Base-by-base conservation (phyloP, 768 basidiomycete species). In the Mycena indigotica region DNA sequence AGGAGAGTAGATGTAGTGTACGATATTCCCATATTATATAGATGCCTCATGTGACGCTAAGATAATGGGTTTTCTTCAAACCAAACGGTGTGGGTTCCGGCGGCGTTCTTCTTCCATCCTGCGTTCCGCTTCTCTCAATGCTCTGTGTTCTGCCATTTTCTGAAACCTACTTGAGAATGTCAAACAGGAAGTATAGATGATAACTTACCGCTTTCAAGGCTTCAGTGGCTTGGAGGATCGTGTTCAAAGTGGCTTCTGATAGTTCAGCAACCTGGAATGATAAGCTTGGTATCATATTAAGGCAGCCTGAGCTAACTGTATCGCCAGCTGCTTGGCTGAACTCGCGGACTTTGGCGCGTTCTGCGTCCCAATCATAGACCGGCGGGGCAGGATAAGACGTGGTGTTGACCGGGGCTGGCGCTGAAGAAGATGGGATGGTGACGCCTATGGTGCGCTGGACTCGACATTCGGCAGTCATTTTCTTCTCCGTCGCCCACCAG, bases 361-460 rank as follows among this genome's bases (percentile, higher is more conserved):
- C 81, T 69, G 52, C 72, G 71, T n/a, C 69, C 67, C n/a, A 69
- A 69, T 61, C 75, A 78, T 29, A 73, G 63, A 53, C 73, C 66
- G n/a, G 75, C 73, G 56, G 75, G 72, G 63, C 80, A 79, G 73
- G 82, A 80, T 53, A 72, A 19, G 3, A 32, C 23, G 50, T 12
- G 29, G 24, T 17, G 21, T 41, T 28, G 40, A 41, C 3, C 30
- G 28, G 12, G 25, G 4, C 13, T 38, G 50, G 19, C 15, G 23
- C 5, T 53, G 15, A 24, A 54, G 44, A 3, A n/a, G 5, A 23
- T 50, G 28, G 10, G 51, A 28, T 5, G 26, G 29, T 25, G 46
- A 44, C 41, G 15, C 21, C 46, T 32, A 40, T 15, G 3, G 32
- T 51, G 52, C 55, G 55, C 5, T 59, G 41, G 41, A 55, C 5